Evolutionary conservation across 768 basidiomycete genomes (phyloP).

Genomic region (Holtermannia corniformis): DNA sequence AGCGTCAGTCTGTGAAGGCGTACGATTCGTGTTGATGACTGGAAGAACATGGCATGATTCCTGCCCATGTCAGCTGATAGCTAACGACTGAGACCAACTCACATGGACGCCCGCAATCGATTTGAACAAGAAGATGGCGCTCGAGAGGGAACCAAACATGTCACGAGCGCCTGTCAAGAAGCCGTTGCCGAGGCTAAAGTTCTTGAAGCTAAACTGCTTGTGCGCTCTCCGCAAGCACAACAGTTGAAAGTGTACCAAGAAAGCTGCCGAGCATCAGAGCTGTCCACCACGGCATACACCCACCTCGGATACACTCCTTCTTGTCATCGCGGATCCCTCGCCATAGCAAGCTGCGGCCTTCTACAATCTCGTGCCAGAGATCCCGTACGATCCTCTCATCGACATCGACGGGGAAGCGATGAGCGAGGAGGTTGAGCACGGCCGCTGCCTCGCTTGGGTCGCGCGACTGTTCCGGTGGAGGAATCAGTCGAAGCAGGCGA

Average conservation of each 20-base stretch:
- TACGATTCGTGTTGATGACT: constrained; percentile 80
- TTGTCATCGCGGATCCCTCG: constrained; percentile 74
- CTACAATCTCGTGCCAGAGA: constrained; percentile 87
- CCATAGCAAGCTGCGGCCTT: constrained; percentile 75
- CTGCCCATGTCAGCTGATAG: constrained; percentile 9
- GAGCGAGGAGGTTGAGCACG: constrained; percentile 65
- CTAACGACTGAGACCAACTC: constrained; percentile 8
- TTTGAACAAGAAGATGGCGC: constrained; percentile 86
- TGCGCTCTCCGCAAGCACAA: constrained; percentile 80
- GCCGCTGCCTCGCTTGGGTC: constrained; percentile 42
- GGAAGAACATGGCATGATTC: constrained; percentile 69
- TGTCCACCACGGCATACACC: neutral
- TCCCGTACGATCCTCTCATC: constrained; percentile 68
- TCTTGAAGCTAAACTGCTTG: constrained; percentile 87
- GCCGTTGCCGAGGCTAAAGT: constrained; percentile 79
- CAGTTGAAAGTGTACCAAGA: constrained; percentile 84
- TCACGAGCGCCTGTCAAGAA: constrained; percentile 79
- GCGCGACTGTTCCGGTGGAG: constrained; percentile 51
- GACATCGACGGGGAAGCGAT: constrained; percentile 63
- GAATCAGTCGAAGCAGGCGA: constrained; percentile 78
- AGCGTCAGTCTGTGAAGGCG: constrained; percentile 4
- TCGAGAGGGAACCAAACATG: constrained; percentile 85
- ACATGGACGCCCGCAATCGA: constrained; percentile 74
- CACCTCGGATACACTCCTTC: constrained; percentile 84
- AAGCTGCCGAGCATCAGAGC: constrained; percentile 48